Percentiles rank a stretch among this genome's conserved stretches.
These are phyloP conservation scores for Venturia aucupariae DNA, from an alignment of 2,329 filamentous ascomycete genomes.

Conservation along the genomic window DNA sequence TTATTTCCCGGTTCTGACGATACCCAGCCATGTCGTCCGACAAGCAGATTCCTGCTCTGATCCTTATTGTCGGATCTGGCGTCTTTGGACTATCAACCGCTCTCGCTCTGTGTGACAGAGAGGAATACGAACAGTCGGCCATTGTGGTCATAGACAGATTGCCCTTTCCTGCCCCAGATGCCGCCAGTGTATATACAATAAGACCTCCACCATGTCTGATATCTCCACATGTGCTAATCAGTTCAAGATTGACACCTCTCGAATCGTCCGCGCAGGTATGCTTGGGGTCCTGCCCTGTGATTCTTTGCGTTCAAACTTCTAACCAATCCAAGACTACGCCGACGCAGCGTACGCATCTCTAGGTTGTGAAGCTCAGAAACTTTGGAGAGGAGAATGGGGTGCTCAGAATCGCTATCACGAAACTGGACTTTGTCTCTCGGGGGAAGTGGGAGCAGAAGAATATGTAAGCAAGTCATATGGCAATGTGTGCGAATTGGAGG, in stretches of 20 bases:
- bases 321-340: conserved; percentile 47
- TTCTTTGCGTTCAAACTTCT: neutral
- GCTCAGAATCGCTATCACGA: conserved; percentile 61
- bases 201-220: no score
- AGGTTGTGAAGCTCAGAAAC: conserved; percentile 57
- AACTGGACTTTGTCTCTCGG: conserved; percentile 56
- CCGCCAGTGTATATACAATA: conserved; percentile 42
- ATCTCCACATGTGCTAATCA: neutral
- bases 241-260: conserved; percentile 12
- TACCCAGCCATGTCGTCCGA: neutral
- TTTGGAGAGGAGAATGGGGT: conserved; percentile 53
- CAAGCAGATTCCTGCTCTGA: conserved; percentile 28
- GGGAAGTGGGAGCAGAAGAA: conserved; percentile 35
- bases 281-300: neutral
- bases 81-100: conserved; percentile 57
- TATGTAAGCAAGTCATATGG: conserved; percentile 30
- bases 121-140: conserved; percentile 39
- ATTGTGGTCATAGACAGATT: conserved; percentile 52
- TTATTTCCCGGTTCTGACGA: no score
- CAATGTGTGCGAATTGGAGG: conserved; percentile 27
- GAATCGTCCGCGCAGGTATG: conserved; percentile 13
- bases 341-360: conserved; percentile 67
- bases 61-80: conserved; percentile 43
- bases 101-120: conserved; percentile 56
- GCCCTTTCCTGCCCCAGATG: conserved; percentile 49